Percentiles rank a stretch among this genome's conserved stretches.
phyloP scores from a whole-genome alignment of 2,329 filamentous ascomycete species.

The Drechslerella coelobrocha region DNA sequence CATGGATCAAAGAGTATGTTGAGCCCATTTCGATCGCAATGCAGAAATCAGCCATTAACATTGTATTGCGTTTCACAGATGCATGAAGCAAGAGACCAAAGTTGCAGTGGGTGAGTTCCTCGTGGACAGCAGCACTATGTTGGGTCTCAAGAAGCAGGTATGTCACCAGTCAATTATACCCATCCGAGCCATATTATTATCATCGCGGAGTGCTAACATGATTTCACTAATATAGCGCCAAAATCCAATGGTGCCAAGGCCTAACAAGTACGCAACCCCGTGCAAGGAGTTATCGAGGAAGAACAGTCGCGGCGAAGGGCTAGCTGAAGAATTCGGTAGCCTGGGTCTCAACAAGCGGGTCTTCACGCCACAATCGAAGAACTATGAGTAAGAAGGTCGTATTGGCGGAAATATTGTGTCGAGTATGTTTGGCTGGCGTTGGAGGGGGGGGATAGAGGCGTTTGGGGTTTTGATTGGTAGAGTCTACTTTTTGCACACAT shows the following conservation, averaged over 20 bases:
- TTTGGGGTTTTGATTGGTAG: no score
- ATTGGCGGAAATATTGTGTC: background rate
- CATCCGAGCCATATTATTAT: background rate
- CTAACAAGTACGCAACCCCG: background rate
- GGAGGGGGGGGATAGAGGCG: background rate
- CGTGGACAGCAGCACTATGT: background rate
- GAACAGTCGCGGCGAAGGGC: no score
- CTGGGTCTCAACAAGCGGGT: no score
- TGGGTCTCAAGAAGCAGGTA: background rate
- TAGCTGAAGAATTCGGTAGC: no score
- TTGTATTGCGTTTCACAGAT: background rate
- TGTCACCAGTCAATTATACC: background rate
- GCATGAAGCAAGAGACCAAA: background rate
- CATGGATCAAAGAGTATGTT: conserved; percentile 43
- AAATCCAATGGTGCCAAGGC: background rate
- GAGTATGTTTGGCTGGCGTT: background rate
- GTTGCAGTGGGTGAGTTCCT: background rate
- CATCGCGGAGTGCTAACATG: background rate
- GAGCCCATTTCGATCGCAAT: background rate
- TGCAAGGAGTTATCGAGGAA: no score
- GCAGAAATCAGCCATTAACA: background rate
- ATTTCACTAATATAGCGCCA: background rate
- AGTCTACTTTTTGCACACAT: no score
- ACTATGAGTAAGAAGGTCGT: background rate
- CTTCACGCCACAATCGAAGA: no score